Evolutionary conservation across 1,284 basidiomycete species (phyloP), one percentile per base, ranked within the genome.

Genomic region (Boletus mariae): DNA sequence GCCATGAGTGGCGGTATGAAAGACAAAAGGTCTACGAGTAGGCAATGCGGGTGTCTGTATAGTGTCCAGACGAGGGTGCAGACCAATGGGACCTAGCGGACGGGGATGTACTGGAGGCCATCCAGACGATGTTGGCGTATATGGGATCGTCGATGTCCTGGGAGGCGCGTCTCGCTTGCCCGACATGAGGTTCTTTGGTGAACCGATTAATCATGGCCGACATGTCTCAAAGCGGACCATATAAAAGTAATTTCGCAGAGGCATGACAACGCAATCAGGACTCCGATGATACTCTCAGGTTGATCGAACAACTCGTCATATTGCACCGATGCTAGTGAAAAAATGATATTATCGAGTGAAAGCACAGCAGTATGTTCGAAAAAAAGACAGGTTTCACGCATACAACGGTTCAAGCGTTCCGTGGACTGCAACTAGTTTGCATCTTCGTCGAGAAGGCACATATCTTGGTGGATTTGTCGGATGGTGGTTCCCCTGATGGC

Each of bases 381-480:
- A 12, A 20, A 47, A 45, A 49, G 5, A 44, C 8, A 8, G 8
- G 3, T 38, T 1, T 25, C 32, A 29, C 23, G 11, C 29, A 46
- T 45, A 25, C 38, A 15, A 40, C 8, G 1, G 15, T 4, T 17
- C 28, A 20, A 38, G 37, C 1, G 38, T 40, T 17, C 11, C 28
- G 31, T 38, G 52, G 17, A 15, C 35, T 38, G 23, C 37, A 28
- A 17, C 57, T 62, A 67, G 44, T 65, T 70, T 25, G 65, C 57
- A 34, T 83, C 80, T 42, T 70, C 68, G 47, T 69, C 68, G 5
- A 71, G 66, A n/a, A 87, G 72, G n/a, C 75, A 83, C 59, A 80
- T 78, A 42, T 89, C 86, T 48, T 79, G 74, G 61, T 90, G 86
- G n/a, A 89, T 76, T 64, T 87, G 80, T 50, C 82, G 73, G 40